These are phyloP conservation scores for Hsuehochloa calcarea DNA, from an alignment of 176 grass and related monocot genomes.

Conservation along the genomic window DNA sequence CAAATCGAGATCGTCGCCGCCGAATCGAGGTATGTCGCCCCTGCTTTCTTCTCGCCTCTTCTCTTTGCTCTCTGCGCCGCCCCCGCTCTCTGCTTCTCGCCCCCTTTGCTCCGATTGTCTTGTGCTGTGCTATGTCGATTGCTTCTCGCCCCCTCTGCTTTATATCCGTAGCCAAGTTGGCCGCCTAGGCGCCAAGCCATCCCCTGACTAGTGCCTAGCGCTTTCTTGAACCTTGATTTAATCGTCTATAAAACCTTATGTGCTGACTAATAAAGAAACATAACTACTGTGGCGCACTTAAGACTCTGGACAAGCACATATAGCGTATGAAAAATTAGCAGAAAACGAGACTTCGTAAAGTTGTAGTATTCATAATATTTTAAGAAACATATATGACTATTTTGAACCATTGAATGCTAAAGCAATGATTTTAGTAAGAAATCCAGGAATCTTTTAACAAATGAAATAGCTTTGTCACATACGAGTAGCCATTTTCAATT, in stretches of 20 bases:
- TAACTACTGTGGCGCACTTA: background rate
- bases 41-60: too few relatives aligned
- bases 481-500: background rate
- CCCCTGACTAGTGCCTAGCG: too few relatives aligned
- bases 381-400: background rate
- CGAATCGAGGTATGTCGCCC: too few relatives aligned
- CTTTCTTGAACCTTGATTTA: background rate
- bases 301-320: background rate
- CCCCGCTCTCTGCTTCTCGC: too few relatives aligned
- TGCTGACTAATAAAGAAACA: background rate
- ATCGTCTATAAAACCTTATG: background rate
- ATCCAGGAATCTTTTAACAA: background rate
- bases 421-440: background rate
- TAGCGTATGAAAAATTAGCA: background rate
- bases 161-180: too few relatives aligned
- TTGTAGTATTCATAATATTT: background rate
- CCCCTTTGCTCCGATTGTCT: too few relatives aligned
- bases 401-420: background rate
- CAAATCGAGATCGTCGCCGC: too few relatives aligned
- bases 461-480: background rate
- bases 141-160: too few relatives aligned
- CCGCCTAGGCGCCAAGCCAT: too few relatives aligned
- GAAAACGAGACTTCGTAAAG: background rate
- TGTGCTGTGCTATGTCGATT: too few relatives aligned
- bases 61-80: too few relatives aligned